phyloP scores from a whole-genome alignment of 2,329 filamentous ascomycete species.

The Colletotrichum sp. region DNA sequence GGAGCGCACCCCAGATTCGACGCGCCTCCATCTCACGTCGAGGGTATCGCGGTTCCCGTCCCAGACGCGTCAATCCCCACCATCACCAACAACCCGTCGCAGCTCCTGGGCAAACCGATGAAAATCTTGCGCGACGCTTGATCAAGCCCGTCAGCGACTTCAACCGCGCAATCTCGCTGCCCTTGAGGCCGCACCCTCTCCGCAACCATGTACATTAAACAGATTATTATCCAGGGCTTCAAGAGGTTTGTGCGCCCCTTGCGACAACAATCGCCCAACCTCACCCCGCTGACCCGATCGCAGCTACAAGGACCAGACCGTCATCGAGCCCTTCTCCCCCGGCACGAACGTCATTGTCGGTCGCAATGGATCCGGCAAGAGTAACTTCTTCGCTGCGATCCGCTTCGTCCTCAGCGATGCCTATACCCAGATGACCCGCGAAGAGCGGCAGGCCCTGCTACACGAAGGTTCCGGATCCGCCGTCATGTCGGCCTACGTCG shows the following conservation, averaged over 20 bases:
- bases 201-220: constrained; percentile 91
- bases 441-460: constrained; percentile 94
- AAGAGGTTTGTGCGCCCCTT: constrained; percentile 79
- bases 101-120: constrained; percentile 8
- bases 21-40: constrained; percentile 10
- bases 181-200: constrained; percentile 14
- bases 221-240: constrained; percentile 99
- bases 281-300: constrained; percentile 25
- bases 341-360: constrained; percentile 99
- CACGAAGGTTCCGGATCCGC: constrained; percentile 98
- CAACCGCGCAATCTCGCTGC: constrained; percentile 12
- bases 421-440: constrained; percentile 93
- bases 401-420: constrained; percentile 98
- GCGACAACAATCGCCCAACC: constrained; percentile 13
- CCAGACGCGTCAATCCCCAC: constrained; percentile 22
- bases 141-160: constrained; percentile 5
- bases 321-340: constrained; percentile 97
- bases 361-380: constrained; percentile 98
- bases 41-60: constrained; percentile 7
- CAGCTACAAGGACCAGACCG: constrained; percentile 99
- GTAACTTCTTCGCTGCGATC: constrained; percentile 99
- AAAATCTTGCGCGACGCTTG: constrained; percentile 13
- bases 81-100: constrained; percentile 7
- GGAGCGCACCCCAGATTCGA: constrained; percentile 2
- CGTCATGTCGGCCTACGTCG: constrained; percentile 99